Evolutionary conservation across 352 stramenopile genomes (phyloP), one percentile per base, ranked within the genome.

Genomic region (Saprolegnia diclina): DNA sequence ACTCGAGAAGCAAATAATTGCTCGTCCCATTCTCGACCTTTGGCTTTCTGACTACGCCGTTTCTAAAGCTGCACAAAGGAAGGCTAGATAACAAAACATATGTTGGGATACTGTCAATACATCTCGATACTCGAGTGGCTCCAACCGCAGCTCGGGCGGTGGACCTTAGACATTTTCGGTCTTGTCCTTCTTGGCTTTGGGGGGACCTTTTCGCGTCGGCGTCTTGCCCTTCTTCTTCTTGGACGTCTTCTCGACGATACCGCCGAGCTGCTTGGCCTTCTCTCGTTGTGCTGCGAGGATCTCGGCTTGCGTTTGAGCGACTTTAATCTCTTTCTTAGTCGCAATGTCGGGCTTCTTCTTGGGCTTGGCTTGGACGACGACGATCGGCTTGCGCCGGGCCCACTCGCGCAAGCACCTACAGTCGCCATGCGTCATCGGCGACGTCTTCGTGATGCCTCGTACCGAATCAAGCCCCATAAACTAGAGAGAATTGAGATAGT

Each of bases 331-430:
- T 45, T 87, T 80, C 44, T 81, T 73, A 35, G 83, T 65, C 0
- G 83, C 83, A 50, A 93, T 91, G 66, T 93, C 81, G 1, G 83
- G 81, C 44, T 79, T 79, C 76, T 92, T 93, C 77, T 91, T 93
- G 32, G 74, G 64, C 65, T 82, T 88, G 54, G 85, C 76, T 9
- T 83, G 81, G 44, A 91, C 64, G 64, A 89, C 81, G 32, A 91
- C 75, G 56, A 90, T 75, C 42, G 73, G 75, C 16, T 79, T 77
- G 6, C 82, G 76, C 56, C 71, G 74, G 13, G 73, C 73, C 72
- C 83, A 91, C 57, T 81, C 81, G 35, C 85, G 82, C 40, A 35
- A 45, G 19, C 22, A 67, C 44, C 64, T 72, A 46, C 40, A 4
- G n/a, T 4, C 35, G 26, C 5, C 7, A 44, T 29, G 26, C 0